Evolutionary conservation across 2,329 filamentous ascomycete genomes (phyloP), one percentile per base, ranked within the genome.

Genomic region (Colletotrichum coccodes): DNA sequence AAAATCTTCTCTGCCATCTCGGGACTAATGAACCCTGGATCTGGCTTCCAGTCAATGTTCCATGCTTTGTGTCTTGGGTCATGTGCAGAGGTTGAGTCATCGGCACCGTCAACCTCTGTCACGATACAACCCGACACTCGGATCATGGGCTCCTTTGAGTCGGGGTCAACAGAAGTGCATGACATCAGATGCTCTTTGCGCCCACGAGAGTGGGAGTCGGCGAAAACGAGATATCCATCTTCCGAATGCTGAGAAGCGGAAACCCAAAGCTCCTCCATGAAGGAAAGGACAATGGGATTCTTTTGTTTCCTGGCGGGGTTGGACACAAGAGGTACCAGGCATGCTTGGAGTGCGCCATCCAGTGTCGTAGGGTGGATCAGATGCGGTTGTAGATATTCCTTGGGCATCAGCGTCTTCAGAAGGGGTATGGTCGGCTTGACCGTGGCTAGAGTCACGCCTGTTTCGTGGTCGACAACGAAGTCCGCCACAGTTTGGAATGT

Each of bases 331-430:
- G 36, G 38, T 11, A 44, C 23, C n/a, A 60, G 44, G 21, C 57
- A 49, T 11, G 23, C 57, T 11, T 42, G 38, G 30, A 60, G 57
- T 4, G 57, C 57, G 34, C 61, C 65, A 47, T 71, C 53, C 30
- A 68, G 54, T 4, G 68, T 68, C 11, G 68, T 60, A 0, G 68
- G 68, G 38, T 71, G 68, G 16, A 71, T 70, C 8, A 71, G 14
- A 36, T 71, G 70, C 6, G 66, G 53, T 7, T 54, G 60, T 3
- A 58, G 47, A 47, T 53, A 71, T 12, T 66, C 44, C 28, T 67
- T 26, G 8, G 70, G 70, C 67, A 70, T 71, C 56, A 62, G 12
- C 9, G 62, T 60, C 30, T 54, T 56, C 38, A 65, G 32, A 18
- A 61, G 38, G 28, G 68, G 42, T 6, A 54, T 34, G 4, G 54